Base-by-base conservation (phyloP, 345 rosid genomes). In the Pistacia vera region DNA sequence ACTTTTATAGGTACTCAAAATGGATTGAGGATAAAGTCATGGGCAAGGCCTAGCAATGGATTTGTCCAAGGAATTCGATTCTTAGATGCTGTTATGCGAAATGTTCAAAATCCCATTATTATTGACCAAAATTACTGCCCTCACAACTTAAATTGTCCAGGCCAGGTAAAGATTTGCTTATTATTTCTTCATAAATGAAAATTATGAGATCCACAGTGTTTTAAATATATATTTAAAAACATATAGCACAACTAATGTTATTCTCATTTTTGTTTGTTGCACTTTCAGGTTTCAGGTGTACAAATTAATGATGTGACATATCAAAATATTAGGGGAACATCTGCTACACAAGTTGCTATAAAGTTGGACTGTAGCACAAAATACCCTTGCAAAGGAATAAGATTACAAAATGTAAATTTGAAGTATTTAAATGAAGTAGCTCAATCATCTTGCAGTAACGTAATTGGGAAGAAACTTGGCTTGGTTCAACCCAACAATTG, bases 71-170 rank as follows among this genome's bases (percentile, higher is more conserved):
- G 83, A 17, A 78, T 88, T 74, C 76, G 78, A 36, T 91, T 90
- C 75, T 54, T 72, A 8, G 77, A 75, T 2, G 79, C 85, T 0
- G 9, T 35, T 14, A 88, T 88, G 92, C 56, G 18, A 0, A 77
- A 86, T 30, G 94, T 84, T 49, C 79, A 78, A 0, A 66, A 86
- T 46, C 94, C 92, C 14, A 87, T 87, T 14, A 72, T 88, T 17
- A 83, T 91, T 4, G 91, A 91, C 61, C 91, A 91, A 49, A 81
- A 91, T 48, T 91, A 88, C 72, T 91, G 92, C 63, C 92, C 89
- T 44, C 81, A 86, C 63, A 78, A 83, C 60, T 4, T 67, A 55
- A 77, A 54, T 58, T 89, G 93, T 51, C 92, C 92, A 3, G 28
- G 13, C 56, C 81, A 89, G 85, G 89, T 88, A n/a, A 71, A 0